Percentiles rank a stretch among this genome's conserved stretches.
These are phyloP conservation scores for Endotrypanum monterogeii DNA, from an alignment of 208 protist species.

Conservation along the genomic window DNA sequence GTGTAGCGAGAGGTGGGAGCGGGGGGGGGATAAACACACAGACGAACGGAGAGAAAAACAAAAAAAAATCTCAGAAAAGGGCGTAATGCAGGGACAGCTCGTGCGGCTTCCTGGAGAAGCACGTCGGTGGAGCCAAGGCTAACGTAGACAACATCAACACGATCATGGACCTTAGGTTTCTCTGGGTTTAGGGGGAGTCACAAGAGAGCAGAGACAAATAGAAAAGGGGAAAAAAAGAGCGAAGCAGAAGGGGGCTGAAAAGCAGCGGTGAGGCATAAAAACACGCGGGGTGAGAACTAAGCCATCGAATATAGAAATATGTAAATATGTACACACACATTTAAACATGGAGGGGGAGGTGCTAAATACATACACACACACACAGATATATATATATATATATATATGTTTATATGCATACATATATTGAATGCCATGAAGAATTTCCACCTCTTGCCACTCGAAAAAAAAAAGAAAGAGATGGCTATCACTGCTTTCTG, in stretches of 20 bases:
- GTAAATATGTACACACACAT: no score
- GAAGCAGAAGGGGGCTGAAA: slow-evolving; percentile 1
- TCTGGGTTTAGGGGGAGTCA: no score
- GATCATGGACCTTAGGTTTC: background rate
- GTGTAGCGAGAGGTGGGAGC: background rate
- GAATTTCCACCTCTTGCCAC: background rate
- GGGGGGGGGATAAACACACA: no score
- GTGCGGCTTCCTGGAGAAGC: background rate
- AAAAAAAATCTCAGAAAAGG: background rate
- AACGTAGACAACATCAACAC: background rate
- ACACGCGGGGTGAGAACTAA: background rate
- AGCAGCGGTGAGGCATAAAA: background rate
- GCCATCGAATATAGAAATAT: background rate
- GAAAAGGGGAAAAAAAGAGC: slow-evolving; percentile 15
- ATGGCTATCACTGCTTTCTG: no score
- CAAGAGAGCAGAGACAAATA: background rate
- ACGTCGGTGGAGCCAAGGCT: background rate
- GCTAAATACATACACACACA: background rate
- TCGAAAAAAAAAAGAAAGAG: no score
- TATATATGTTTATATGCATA: slow-evolving; percentile 1
- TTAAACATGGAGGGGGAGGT: no score
- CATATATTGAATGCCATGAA: no score
- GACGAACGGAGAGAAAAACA: no score
- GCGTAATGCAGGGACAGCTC: background rate
- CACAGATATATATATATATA: slow-evolving; percentile 6